Percentiles rank a stretch among this genome's conserved stretches.
Conservation (phyloP, 257 asterid species). For the Plectranthus barbatus region DNA sequence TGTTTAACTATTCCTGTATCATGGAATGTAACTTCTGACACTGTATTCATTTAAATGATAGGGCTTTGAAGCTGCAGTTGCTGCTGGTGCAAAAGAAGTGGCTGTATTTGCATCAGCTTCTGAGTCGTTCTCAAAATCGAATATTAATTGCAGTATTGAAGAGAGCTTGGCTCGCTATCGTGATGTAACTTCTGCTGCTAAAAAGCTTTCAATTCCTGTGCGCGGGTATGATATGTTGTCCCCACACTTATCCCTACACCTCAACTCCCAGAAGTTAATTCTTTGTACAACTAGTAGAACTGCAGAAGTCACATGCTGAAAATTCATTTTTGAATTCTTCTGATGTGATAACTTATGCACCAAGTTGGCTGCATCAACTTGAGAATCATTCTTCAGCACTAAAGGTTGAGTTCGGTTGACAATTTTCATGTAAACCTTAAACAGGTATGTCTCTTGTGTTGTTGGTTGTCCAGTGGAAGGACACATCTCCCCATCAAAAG, state of each 20-base stretch:
- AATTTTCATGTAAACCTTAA: not conserved
- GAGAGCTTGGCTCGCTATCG: conserved; percentile 80
- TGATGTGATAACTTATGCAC: not conserved
- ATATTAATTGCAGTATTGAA: conserved; percentile 87
- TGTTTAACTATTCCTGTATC: not conserved
- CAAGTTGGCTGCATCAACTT: conserved; percentile 1
- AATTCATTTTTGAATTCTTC: not conserved
- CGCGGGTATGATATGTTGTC: conserved; percentile 59
- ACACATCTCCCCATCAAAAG: conserved; percentile 61
- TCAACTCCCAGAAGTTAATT: not conserved
- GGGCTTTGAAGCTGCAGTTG: conserved; percentile 94
- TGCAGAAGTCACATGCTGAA: not conserved
- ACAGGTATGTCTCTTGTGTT: conserved; percentile 81
- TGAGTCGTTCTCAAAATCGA: conserved; percentile 84
- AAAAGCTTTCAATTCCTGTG: conserved; percentile 70
- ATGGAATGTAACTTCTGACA: not conserved
- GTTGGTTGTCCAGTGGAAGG: conserved; percentile 94
- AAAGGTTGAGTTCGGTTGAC: conserved; percentile 4
- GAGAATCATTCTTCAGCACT: not conserved
- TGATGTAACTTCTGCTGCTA: conserved; percentile 71
- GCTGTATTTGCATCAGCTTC: conserved; percentile 97
- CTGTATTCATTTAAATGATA: conserved; percentile 12
- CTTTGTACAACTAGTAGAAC: not conserved
- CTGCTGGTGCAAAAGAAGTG: conserved; percentile 92
- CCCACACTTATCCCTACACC: not conserved